Percentiles rank a stretch among this genome's conserved stretches.
phyloP scores from a whole-genome alignment of 2,329 filamentous ascomycete species.

The Botrytis byssoidea region DNA sequence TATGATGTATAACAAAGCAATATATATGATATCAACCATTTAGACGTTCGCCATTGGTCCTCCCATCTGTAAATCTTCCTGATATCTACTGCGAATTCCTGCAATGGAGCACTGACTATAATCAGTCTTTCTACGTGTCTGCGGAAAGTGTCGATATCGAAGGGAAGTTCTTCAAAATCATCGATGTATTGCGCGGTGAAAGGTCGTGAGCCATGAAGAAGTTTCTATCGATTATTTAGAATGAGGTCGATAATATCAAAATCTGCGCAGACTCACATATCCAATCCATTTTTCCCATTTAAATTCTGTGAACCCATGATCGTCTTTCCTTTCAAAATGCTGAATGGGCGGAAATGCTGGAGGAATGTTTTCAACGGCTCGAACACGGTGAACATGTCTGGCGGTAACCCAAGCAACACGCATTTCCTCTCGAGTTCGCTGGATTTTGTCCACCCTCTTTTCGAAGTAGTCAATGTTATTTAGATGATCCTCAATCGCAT shows the following conservation, averaged over 20 bases:
- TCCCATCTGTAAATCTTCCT: slow-evolving; percentile 43
- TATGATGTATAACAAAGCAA: slow-evolving; percentile 30
- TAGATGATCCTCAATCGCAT: slow-evolving; percentile 25
- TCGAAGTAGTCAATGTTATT: slow-evolving; percentile 23
- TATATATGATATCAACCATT: slow-evolving; percentile 34
- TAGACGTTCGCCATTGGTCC: slow-evolving; percentile 35
- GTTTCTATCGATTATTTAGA: slow-evolving; percentile 31
- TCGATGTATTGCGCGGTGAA: slow-evolving; percentile 43
- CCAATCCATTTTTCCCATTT: slow-evolving; percentile 40
- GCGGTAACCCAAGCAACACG: slow-evolving; percentile 41
- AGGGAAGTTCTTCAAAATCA: slow-evolving; percentile 31
- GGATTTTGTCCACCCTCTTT: slow-evolving; percentile 31
- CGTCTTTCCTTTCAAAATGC: slow-evolving; percentile 33
- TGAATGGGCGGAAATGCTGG: slow-evolving; percentile 29
- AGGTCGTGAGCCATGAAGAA: slow-evolving; percentile 35
- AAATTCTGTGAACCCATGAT: slow-evolving; percentile 32
- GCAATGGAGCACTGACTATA: slow-evolving; percentile 41
- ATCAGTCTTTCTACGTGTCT: slow-evolving; percentile 41
- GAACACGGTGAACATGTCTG: slow-evolving; percentile 40
- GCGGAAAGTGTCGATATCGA: slow-evolving; percentile 34
- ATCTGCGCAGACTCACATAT: slow-evolving; percentile 24
- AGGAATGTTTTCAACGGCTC: slow-evolving; percentile 29
- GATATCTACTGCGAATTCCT: slow-evolving; percentile 40
- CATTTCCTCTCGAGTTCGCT: slow-evolving; percentile 38
- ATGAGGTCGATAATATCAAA: not conserved